Conservation (phyloP, 306 rosid species). For the Hippophae rhamnoides region DNA sequence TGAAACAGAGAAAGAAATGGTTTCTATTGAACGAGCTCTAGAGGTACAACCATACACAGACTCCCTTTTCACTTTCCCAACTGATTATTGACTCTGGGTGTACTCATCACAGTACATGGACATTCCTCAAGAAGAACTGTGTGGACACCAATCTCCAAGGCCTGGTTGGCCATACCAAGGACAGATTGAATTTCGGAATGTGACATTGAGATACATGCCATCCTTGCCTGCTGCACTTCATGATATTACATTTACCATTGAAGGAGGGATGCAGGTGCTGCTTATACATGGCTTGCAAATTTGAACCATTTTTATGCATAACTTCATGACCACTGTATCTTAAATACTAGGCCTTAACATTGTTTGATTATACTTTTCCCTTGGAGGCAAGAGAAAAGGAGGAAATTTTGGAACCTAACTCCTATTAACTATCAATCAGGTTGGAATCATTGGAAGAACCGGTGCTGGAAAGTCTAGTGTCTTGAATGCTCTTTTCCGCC, state of each 20-base stretch:
- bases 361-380: constrained; percentile 5
- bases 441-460: constrained; percentile 91
- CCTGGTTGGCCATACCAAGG: constrained; percentile 76
- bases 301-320: not conserved
- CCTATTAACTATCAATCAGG: constrained; percentile 36
- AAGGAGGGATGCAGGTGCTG: constrained; percentile 68
- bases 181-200: constrained; percentile 63
- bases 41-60: constrained; percentile 45
- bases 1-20: constrained; percentile 99
- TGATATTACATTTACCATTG: constrained; percentile 64
- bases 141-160: constrained; percentile 40
- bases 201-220: constrained; percentile 81
- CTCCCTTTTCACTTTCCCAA: constrained; percentile 5
- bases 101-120: constrained; percentile 58
- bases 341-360: not conserved
- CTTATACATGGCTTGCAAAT: constrained; percentile 5
- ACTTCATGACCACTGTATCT: constrained; percentile 2
- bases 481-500: constrained; percentile 85
- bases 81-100: constrained; percentile 17
- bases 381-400: too few species aligned
- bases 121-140: constrained; percentile 74
- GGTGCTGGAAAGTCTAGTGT: constrained; percentile 98
- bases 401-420: not conserved
- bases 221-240: constrained; percentile 72
- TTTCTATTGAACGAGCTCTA: constrained; percentile 83